These are phyloP conservation scores for Diplocarpon rosae DNA, from an alignment of 2,329 filamentous ascomycete species.

Conservation along the genomic window DNA sequence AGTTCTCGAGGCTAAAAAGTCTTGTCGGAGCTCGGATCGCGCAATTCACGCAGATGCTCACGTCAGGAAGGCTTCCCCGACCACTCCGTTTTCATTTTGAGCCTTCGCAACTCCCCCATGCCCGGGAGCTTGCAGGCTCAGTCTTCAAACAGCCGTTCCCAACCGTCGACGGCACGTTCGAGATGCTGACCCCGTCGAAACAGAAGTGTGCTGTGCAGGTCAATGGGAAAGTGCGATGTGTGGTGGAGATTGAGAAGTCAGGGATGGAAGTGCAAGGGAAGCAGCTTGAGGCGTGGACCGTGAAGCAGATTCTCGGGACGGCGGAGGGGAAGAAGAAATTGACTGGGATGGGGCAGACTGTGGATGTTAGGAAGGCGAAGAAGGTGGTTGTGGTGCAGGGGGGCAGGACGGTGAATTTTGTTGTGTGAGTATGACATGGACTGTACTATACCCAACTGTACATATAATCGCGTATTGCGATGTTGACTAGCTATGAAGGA, in stretches of 20 bases:
- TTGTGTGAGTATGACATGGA: slow-evolving; percentile 30
- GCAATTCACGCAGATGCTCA: no score
- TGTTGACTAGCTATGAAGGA: no score
- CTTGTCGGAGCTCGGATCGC: background rate
- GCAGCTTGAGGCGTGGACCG: slow-evolving; percentile 47
- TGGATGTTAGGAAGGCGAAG: slow-evolving; percentile 41
- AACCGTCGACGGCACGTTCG: slow-evolving; percentile 37
- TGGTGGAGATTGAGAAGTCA: slow-evolving; percentile 49
- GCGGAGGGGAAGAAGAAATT: slow-evolving; percentile 44
- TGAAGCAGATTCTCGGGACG: slow-evolving; percentile 48
- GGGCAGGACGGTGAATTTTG: slow-evolving; percentile 66
- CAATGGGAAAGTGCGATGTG: slow-evolving; percentile 67
- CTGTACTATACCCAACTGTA: no score
- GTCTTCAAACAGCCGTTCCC: slow-evolving; percentile 48
- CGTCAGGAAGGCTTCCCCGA: no score
- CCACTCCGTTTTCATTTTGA: background rate
- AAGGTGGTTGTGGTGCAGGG: slow-evolving; percentile 55
- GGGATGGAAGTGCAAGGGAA: slow-evolving; percentile 30
- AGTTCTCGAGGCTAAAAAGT: background rate
- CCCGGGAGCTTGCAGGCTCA: slow-evolving; percentile 8
- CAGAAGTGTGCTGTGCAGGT: slow-evolving; percentile 59
- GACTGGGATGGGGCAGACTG: slow-evolving; percentile 29
- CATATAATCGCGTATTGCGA: no score
- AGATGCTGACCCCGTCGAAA: slow-evolving; percentile 38
- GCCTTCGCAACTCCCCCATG: background rate